Evolutionary conservation across 2,329 filamentous ascomycete species (phyloP).

Genomic region (Rhinocladiella similis): DNA sequence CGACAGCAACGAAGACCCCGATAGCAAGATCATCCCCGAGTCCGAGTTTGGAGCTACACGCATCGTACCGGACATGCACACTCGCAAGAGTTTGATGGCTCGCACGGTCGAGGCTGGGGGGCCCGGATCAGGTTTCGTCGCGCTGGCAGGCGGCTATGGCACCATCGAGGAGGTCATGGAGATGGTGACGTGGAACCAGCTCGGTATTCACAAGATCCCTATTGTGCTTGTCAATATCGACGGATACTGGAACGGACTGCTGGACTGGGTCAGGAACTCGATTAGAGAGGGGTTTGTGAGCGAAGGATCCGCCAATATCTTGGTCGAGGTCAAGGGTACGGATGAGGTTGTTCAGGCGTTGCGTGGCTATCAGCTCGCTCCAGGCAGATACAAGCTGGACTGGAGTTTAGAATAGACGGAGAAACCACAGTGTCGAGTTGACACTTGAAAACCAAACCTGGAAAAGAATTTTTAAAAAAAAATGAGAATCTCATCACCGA

Average conservation of each 20-base stretch:
- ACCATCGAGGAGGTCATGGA: slow-evolving; percentile 97
- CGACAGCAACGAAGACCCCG: slow-evolving; percentile 29
- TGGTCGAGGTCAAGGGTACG: slow-evolving; percentile 72
- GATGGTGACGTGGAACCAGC: slow-evolving; percentile 90
- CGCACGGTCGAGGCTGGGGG: slow-evolving; percentile 79
- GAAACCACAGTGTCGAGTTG: no score
- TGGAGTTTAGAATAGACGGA: slow-evolving; percentile 56
- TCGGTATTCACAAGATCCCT: slow-evolving; percentile 82
- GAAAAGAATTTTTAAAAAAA: no score
- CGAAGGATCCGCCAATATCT: slow-evolving; percentile 68
- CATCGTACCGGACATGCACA: slow-evolving; percentile 93
- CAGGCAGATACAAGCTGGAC: slow-evolving; percentile 74
- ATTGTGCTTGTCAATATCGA: slow-evolving; percentile 84
- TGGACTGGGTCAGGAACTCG: slow-evolving; percentile 76
- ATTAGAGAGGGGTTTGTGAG: slow-evolving; percentile 77
- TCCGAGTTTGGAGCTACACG: slow-evolving; percentile 76
- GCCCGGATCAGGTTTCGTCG: slow-evolving; percentile 83
- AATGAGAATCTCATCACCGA: background rate
- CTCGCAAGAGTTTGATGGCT: slow-evolving; percentile 91
- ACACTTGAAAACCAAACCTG: no score
- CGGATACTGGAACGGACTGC: slow-evolving; percentile 86
- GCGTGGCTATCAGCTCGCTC: slow-evolving; percentile 71
- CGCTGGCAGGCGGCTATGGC: slow-evolving; percentile 84
- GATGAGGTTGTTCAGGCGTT: slow-evolving; percentile 72
- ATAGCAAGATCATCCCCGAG: slow-evolving; percentile 35